Evolutionary conservation across 192 early-diverging fungal species (phyloP).

Genomic region (Backusella morwellensis): DNA sequence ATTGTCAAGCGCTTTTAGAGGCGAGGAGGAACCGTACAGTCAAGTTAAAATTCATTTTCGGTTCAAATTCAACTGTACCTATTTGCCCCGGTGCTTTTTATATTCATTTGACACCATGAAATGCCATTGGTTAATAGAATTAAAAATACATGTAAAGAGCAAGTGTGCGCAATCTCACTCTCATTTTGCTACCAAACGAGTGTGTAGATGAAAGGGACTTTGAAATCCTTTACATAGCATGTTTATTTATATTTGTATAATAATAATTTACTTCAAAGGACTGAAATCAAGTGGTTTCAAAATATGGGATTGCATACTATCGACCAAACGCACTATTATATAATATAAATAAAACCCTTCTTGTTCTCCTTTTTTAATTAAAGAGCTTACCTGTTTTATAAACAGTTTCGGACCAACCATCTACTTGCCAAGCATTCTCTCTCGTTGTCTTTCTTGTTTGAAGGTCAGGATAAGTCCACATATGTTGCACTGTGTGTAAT

Average conservation of each 20-base stretch:
- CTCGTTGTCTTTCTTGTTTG: conserved; percentile 86
- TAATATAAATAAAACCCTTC: not conserved
- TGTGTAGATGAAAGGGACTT: not conserved
- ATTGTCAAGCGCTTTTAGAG: conserved; percentile 8
- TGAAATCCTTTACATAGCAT: not conserved
- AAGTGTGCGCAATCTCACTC: no score
- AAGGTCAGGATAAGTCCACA: conserved; percentile 59
- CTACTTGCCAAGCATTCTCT: conserved; percentile 90
- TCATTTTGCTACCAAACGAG: no score
- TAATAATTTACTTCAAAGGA: conserved; percentile 59
- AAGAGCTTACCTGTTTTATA: conserved; percentile 70
- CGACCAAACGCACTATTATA: conserved; percentile 67
- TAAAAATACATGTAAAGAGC: no score
- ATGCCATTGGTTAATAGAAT: no score
- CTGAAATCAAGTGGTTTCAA: conserved; percentile 75
- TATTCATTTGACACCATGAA: no score
- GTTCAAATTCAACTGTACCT: no score
- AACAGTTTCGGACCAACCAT: conserved; percentile 93
- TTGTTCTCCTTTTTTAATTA: not conserved
- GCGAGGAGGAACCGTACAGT: no score
- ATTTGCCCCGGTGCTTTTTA: no score
- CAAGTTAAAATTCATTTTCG: no score
- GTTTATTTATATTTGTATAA: not conserved
- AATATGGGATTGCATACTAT: conserved; percentile 80
- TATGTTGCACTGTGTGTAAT: conserved; percentile 90